A percentile compares a stretch with the other conserved stretches of the same genome.
Evolutionary conservation across 495 filamentous ascomycete genomes (phyloP).

Genomic region (Aeminium ludgeri): DNA sequence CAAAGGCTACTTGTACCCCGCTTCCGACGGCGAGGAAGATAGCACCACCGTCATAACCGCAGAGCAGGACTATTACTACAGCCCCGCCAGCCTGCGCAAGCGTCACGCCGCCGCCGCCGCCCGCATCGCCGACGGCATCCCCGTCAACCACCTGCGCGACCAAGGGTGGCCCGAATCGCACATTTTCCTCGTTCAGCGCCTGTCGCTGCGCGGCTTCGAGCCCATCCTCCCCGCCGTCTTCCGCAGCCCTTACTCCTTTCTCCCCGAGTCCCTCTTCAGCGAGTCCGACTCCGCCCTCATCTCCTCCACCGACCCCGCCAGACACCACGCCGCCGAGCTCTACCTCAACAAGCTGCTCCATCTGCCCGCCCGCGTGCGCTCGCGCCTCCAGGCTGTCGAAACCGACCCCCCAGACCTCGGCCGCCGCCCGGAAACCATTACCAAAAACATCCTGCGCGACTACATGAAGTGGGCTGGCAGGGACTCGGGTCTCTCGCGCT

Average conservation of each 20-base stretch:
- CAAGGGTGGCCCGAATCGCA: conserved; percentile 34
- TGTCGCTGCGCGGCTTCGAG: conserved; percentile 43
- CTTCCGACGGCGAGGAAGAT: conserved; percentile 14
- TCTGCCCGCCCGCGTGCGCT: conserved; percentile 20
- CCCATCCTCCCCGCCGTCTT: conserved; percentile 41
- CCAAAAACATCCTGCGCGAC: conserved; percentile 5
- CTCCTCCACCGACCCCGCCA: conserved; percentile 25
- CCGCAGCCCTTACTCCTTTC: conserved; percentile 33
- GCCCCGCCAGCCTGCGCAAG: conserved; percentile 11
- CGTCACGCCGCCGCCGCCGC: conserved; percentile 18
- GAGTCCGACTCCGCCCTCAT: conserved; percentile 25
- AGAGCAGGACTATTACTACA: conserved; percentile 12
- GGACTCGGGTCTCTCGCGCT: conserved; percentile 16
- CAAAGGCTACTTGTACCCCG: conserved; percentile 2
- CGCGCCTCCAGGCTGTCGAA: conserved; percentile 3
- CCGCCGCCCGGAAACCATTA: conserved; percentile 3
- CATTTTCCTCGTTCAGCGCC: conserved; percentile 35
- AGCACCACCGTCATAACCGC: conserved; percentile 18
- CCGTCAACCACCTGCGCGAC: conserved; percentile 16
- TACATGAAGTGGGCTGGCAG: conserved; percentile 21
- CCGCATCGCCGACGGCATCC: conserved; percentile 12
- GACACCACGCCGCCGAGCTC: conserved; percentile 12
- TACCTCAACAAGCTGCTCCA: conserved; percentile 19
- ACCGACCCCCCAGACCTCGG: not conserved
- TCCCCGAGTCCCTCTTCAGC: conserved; percentile 43